Conservation (phyloP, 2,329 filamentous ascomycete genomes). For the Pyrenophora seminiperda region DNA sequence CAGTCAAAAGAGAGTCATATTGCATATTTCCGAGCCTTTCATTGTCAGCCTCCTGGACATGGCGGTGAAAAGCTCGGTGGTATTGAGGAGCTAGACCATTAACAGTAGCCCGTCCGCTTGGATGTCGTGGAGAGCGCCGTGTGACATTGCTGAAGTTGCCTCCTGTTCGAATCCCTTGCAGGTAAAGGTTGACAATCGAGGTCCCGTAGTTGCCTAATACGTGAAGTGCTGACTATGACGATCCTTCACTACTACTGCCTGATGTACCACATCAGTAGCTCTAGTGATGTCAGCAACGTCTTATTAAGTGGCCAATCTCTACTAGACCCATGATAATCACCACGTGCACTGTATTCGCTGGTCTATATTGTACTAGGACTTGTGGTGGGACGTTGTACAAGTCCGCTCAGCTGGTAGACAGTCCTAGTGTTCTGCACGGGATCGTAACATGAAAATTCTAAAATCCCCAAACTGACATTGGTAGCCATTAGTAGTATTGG, state of each 20-base stretch:
- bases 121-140: slow-evolving; percentile 3
- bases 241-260: background rate
- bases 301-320: background rate
- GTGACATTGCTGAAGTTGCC: slow-evolving; percentile 2
- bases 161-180: background rate
- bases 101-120: background rate
- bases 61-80: background rate
- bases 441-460: background rate
- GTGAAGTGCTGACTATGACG: background rate
- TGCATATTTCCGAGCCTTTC: background rate
- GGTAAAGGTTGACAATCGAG: background rate
- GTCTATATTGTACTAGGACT: background rate
- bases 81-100: background rate
- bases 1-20: background rate
- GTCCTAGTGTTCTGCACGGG: background rate
- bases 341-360: slow-evolving; percentile 18
- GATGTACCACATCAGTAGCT: background rate
- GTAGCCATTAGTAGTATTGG: background rate
- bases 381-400: slow-evolving; percentile 12
- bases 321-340: slow-evolving; percentile 5
- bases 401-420: background rate
- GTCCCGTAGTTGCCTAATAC: background rate
- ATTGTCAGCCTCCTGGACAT: background rate
- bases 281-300: slow-evolving; percentile 5
- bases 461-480: background rate